phyloP scores from a whole-genome alignment of 2,329 filamentous ascomycete species.

The Penicillium sp. region DNA sequence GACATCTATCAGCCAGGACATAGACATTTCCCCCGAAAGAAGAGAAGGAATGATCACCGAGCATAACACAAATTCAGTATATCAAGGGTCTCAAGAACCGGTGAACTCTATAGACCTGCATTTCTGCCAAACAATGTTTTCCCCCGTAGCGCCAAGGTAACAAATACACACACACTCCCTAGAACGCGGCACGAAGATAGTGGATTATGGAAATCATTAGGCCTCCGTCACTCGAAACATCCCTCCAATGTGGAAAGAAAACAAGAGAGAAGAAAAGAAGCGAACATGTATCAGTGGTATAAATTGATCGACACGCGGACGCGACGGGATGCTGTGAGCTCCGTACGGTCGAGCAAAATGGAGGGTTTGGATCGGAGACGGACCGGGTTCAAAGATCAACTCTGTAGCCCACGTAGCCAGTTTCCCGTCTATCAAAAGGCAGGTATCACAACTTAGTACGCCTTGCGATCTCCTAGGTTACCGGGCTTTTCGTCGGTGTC shows the following conservation, averaged over 20 bases:
- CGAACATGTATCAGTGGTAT: slow-evolving; percentile 12
- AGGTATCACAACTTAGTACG: slow-evolving; percentile 29
- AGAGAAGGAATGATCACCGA: slow-evolving; percentile 1
- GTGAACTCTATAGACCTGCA: slow-evolving; percentile 27
- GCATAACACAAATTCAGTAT: slow-evolving; percentile 18
- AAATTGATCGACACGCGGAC: slow-evolving; percentile 10
- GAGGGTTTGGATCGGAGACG: slow-evolving; percentile 17
- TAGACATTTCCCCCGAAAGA: slow-evolving; percentile 6
- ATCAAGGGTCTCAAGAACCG: slow-evolving; percentile 23
- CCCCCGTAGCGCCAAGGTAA: slow-evolving; percentile 39
- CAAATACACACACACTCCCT: slow-evolving; percentile 29
- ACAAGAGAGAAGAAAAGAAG: slow-evolving; percentile 5
- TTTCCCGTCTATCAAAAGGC: slow-evolving; percentile 11
- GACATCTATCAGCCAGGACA: neutral
- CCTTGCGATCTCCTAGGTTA: slow-evolving; percentile 55
- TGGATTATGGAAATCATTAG: slow-evolving; percentile 38
- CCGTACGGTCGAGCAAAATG: slow-evolving; percentile 9
- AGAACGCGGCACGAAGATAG: slow-evolving; percentile 33
- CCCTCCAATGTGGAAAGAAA: slow-evolving; percentile 12
- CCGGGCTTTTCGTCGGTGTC: slow-evolving; percentile 94
- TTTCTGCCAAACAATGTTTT: slow-evolving; percentile 33
- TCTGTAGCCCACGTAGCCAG: slow-evolving; percentile 13
- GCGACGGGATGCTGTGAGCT: neutral
- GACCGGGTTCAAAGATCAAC: slow-evolving; percentile 24
- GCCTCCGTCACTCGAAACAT: slow-evolving; percentile 27